Conservation (phyloP, 352 stramenopile species). For the Phytophthora hibernalis region DNA sequence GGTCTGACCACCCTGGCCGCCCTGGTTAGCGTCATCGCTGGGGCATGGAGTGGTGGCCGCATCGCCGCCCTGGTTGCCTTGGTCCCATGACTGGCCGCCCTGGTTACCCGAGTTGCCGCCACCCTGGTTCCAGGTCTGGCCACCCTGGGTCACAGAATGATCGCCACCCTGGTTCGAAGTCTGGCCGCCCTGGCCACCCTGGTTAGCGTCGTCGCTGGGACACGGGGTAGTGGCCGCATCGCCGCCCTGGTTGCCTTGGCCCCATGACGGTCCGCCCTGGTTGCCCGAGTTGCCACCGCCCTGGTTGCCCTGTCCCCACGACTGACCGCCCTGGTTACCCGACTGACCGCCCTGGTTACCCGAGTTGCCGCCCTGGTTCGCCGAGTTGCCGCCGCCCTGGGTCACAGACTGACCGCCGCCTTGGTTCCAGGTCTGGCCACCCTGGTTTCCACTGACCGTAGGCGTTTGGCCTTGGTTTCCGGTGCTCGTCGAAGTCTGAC, state of each 20-base stretch:
- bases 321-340: constrained; percentile 5
- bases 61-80: constrained; percentile 15
- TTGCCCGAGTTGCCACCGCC: constrained; percentile 5
- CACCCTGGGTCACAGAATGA: background rate
- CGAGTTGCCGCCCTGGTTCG: background rate
- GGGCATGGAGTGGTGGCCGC: constrained; percentile 13
- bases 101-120: constrained; percentile 8
- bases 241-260: background rate
- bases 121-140: constrained; percentile 9
- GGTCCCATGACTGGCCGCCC: constrained; percentile 1
- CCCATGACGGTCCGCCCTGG: constrained; percentile 3
- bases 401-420: background rate
- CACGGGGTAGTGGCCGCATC: too few species aligned
- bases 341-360: constrained; percentile 14
- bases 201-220: too few species aligned
- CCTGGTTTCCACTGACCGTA: constrained; percentile 8
- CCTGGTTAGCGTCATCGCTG: constrained; percentile 12
- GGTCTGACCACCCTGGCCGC: constrained; percentile 3
- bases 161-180: background rate
- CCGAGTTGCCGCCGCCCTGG: constrained; percentile 1
- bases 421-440: constrained; percentile 10
- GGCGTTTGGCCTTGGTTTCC: constrained; percentile 6
- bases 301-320: constrained; percentile 6
- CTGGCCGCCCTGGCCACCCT: constrained; percentile 5
- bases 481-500: background rate